A percentile compares a stretch with the other conserved stretches of the same genome.
These are phyloP conservation scores for Trichoderma aggressivum DNA, from an alignment of 2,329 filamentous ascomycete species.

Conservation along the genomic window DNA sequence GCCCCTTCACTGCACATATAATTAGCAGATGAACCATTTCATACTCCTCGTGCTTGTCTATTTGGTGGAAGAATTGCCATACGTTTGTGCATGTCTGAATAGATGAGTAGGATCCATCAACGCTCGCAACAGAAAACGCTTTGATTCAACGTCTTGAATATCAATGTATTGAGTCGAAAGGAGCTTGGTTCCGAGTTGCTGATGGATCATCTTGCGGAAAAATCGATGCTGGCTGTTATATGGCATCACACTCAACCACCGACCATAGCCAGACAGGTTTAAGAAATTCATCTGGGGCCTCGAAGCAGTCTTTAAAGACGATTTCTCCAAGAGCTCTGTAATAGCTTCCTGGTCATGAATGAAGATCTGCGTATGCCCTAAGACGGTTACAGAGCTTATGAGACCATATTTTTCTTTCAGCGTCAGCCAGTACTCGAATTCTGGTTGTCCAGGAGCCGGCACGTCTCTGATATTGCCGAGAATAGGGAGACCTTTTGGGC, in stretches of 20 bases:
- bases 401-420: slow-evolving; percentile 32
- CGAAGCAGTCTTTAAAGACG: background rate
- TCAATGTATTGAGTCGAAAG: background rate
- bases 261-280: slow-evolving; percentile 25
- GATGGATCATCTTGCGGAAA: slow-evolving; percentile 6
- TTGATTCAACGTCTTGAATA: slow-evolving; percentile 16
- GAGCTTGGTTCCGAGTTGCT: background rate
- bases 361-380: background rate
- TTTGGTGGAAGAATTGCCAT: background rate
- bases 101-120: slow-evolving; percentile 3
- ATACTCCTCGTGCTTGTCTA: background rate
- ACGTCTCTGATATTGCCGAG: slow-evolving; percentile 47
- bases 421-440: slow-evolving; percentile 35
- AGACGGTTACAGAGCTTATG: slow-evolving; percentile 1
- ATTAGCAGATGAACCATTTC: background rate
- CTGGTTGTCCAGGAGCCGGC: slow-evolving; percentile 33
- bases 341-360: background rate
- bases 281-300: background rate
- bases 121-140: slow-evolving; percentile 2
- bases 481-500: slow-evolving; percentile 36
- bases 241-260: slow-evolving; percentile 1
- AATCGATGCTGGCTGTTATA: background rate
- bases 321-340: background rate
- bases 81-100: slow-evolving; percentile 18
- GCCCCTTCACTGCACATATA: background rate